Evolutionary conservation across 768 basidiomycete genomes (phyloP).

Genomic region (Auricularia cornea): DNA sequence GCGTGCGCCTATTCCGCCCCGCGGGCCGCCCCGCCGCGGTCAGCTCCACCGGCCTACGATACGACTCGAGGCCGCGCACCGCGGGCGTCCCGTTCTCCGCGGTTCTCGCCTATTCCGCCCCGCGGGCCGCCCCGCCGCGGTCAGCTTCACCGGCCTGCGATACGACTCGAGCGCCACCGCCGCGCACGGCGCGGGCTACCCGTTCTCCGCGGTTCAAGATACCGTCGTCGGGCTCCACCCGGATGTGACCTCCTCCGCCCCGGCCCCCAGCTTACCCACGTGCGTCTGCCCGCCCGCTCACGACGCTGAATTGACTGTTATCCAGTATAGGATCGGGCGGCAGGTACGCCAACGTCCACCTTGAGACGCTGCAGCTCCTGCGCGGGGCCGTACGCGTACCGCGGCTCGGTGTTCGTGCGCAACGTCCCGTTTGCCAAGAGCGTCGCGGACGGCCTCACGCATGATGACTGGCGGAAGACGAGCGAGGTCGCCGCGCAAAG

Average conservation of each 20-base stretch:
- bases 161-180: constrained; percentile 5
- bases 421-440: constrained; percentile 85
- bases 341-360: constrained; percentile 25
- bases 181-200: background rate
- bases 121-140: too few relatives aligned
- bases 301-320: too few relatives aligned
- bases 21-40: constrained; percentile 3
- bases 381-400: constrained; percentile 33
- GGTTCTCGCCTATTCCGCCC: too few relatives aligned
- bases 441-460: constrained; percentile 83
- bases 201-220: background rate
- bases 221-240: constrained; percentile 2
- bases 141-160: too few relatives aligned
- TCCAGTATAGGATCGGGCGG: too few relatives aligned
- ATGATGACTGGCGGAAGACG: constrained; percentile 94
- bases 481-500: constrained; percentile 84
- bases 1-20: constrained; percentile 4
- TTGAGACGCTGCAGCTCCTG: constrained; percentile 31
- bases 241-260: background rate
- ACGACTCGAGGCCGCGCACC: constrained; percentile 6
- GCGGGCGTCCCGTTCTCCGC: too few relatives aligned
- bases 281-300: background rate
- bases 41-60: background rate
- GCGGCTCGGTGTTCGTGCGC: constrained; percentile 69
- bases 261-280: background rate